Evolutionary conservation across 116 monocot species (phyloP), one percentile per base, ranked within the genome.

Genomic region (Dioscorea cayenensis): DNA sequence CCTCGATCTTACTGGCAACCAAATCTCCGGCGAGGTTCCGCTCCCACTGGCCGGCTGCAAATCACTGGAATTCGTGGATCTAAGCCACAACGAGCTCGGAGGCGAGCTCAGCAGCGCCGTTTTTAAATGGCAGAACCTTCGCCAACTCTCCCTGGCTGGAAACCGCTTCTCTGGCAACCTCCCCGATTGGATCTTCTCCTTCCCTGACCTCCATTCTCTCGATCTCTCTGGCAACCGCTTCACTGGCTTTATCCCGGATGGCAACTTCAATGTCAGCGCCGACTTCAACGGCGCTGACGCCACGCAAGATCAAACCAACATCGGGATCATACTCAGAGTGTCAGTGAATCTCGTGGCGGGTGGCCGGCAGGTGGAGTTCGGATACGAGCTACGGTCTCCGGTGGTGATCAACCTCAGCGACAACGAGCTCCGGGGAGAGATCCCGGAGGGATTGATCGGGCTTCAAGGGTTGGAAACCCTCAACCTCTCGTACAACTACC

Each of bases 151-250:
- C 3, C 79, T 96, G 21, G 77, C 86, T 0, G 28, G 70, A 9
- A 96, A 92, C 69, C 73, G 63, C 23, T 73, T 96, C 67, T 86
- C 83, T 2, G 92, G 96, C 0, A 37, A 52, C 37, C 74, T 96
- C 37, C 96, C 92, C 0, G 86, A 77, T 59, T 92, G 96, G 92
- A 86, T 92, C 28, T 92, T 92, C 86, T 90, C 92, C 1, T 96
- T 96, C 66, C 76, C 70, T 13, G 36, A 27, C 51, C 86, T 92
- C 67, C 87, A 70, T 12, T 80, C 73, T 23, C 79, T 96, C 32
- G 88, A 96, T 50, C 85, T 96, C 66, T 92, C 92, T 8, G 65
- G 60, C 35, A 96, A 96, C 76, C 73, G 49, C 13, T 81, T 96
- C 77, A 70, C 82, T 17, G 92, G 96, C 10, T 84, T 81, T 71